These are phyloP conservation scores for Schoenoplectus triqueter DNA, from an alignment of 202 grass and related monocot species.

Conservation along the genomic window DNA sequence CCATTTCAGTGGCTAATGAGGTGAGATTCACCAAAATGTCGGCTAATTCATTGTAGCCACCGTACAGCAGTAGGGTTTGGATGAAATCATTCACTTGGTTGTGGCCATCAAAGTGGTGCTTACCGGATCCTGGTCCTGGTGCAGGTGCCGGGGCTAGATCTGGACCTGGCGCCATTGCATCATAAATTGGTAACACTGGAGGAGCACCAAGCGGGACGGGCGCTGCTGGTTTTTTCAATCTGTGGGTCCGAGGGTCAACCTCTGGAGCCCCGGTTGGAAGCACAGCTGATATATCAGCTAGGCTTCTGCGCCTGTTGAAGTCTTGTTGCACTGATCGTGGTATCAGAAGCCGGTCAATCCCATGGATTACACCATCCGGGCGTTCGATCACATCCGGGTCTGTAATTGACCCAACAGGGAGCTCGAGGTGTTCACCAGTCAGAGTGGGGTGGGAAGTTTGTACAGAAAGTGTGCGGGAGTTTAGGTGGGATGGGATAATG, in stretches of 20 bases:
- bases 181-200: conserved; percentile 63
- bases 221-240: conserved; percentile 78
- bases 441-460: conserved; percentile 53
- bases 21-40: conserved; percentile 93
- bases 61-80: conserved; percentile 75
- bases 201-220: conserved; percentile 58
- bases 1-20: conserved; percentile 89
- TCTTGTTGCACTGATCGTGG: conserved; percentile 78
- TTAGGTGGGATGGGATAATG: conserved; percentile 57
- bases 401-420: conserved; percentile 50
- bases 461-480: conserved; percentile 26
- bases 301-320: conserved; percentile 77
- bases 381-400: conserved; percentile 62
- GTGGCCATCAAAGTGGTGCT: conserved; percentile 68
- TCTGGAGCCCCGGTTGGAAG: conserved; percentile 71
- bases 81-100: conserved; percentile 91
- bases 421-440: conserved; percentile 65
- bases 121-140: conserved; percentile 45
- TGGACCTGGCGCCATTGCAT: conserved; percentile 72
- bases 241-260: conserved; percentile 74
- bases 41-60: conserved; percentile 88
- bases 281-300: conserved; percentile 69
- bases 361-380: conserved; percentile 79
- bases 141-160: conserved; percentile 60
- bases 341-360: conserved; percentile 73